Evolutionary conservation across 306 rosid genomes (phyloP).

Genomic region (Cucumis hystrix): DNA sequence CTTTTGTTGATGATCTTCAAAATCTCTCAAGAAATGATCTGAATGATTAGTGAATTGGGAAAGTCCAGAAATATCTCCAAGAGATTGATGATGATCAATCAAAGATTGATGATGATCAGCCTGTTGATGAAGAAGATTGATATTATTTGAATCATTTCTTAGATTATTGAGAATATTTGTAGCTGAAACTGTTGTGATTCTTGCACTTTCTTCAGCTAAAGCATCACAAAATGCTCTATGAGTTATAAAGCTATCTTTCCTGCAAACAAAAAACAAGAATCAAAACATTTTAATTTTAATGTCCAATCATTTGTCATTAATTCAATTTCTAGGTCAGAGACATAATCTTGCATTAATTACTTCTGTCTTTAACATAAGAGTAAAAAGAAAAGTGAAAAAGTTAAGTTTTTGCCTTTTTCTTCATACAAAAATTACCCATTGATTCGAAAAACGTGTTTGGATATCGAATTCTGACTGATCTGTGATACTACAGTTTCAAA

Average conservation of each 20-base stretch:
- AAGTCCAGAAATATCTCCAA: conserved; percentile 22
- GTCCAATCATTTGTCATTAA: conserved; percentile 3
- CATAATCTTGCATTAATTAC: background rate
- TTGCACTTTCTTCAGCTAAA: conserved; percentile 84
- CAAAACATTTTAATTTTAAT: conserved; percentile 13
- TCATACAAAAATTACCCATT: background rate
- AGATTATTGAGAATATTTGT: conserved; percentile 47
- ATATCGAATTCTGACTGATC: background rate
- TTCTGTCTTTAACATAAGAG: background rate
- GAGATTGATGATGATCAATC: conserved; percentile 9
- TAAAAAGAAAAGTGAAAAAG: background rate
- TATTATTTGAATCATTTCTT: conserved; percentile 22
- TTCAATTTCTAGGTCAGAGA: conserved; percentile 13
- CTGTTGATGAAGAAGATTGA: background rate
- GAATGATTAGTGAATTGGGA: conserved; percentile 16
- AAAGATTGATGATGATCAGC: background rate
- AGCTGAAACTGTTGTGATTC: conserved; percentile 40
- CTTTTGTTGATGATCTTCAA: conserved; percentile 34
- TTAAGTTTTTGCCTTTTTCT: background rate
- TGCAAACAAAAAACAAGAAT: conserved; percentile 6
- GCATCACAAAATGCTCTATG: conserved; percentile 98
- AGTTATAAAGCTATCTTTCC: conserved; percentile 95
- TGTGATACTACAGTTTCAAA: background rate
- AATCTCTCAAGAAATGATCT: conserved; percentile 18
- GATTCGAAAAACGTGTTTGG: background rate